phyloP scores from a whole-genome alignment of 163 green algal genomes.

The Chloromonas sp. region DNA sequence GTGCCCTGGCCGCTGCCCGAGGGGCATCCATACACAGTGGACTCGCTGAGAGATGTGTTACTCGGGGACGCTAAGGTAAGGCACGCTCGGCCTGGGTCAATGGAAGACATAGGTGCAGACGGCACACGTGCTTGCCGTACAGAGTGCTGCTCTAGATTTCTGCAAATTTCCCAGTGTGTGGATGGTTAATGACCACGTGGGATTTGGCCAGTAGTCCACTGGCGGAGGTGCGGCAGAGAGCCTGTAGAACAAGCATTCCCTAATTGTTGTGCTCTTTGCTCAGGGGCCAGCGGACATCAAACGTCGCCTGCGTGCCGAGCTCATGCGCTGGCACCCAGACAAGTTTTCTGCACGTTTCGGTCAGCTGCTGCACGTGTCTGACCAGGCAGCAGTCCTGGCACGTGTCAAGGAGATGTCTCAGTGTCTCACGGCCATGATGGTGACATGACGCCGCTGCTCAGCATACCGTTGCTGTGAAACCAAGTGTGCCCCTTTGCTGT shows the following conservation, averaged over 20 bases:
- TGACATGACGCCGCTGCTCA: too few species aligned
- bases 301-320: conserved; percentile 47
- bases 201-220: too few species aligned
- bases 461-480: too few species aligned
- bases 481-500: too few species aligned
- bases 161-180: too few species aligned
- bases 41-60: conserved; percentile 35
- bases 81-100: too few species aligned
- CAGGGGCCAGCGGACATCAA: conserved; percentile 27
- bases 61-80: conserved; percentile 28
- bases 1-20: conserved; percentile 5
- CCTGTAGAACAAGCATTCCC: not conserved
- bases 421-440: conserved; percentile 24
- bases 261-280: not conserved
- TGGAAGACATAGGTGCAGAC: too few species aligned
- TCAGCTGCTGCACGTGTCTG: conserved; percentile 24
- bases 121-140: not conserved
- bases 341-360: conserved; percentile 60
- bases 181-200: too few species aligned
- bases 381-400: conserved; percentile 23
- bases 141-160: not conserved
- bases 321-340: conserved; percentile 74
- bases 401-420: conserved; percentile 34
- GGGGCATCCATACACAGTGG: not conserved
- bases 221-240: too few species aligned